Evolutionary conservation across 2,329 filamentous ascomycete genomes (phyloP).

Genomic region (Aureobasidium musti): DNA sequence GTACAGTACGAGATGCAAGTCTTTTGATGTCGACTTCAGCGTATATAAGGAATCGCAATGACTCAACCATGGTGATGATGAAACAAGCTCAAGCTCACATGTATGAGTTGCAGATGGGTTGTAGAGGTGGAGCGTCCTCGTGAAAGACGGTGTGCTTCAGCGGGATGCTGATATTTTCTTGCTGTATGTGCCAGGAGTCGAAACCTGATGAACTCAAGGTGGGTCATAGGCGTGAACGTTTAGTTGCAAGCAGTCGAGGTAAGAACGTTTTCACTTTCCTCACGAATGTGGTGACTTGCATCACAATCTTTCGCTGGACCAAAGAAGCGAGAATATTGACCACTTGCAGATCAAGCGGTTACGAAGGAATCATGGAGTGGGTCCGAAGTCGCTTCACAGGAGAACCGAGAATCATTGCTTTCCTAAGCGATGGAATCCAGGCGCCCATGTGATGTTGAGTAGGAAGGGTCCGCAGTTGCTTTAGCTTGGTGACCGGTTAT

Average conservation of each 20-base stretch:
- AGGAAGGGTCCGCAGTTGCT: conserved; percentile 1
- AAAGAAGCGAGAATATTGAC: too few relatives aligned
- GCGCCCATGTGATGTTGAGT: conserved; percentile 6
- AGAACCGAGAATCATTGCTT: neutral
- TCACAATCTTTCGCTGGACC: neutral
- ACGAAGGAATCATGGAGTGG: neutral
- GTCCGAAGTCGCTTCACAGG: neutral
- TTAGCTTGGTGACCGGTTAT: neutral
- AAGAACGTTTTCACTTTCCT: neutral
- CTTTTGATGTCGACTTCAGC: too few relatives aligned
- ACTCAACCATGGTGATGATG: too few relatives aligned
- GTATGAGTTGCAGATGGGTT: too few relatives aligned
- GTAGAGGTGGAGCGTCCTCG: too few relatives aligned
- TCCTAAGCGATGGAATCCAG: neutral
- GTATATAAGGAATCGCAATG: too few relatives aligned
- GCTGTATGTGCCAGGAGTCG: neutral
- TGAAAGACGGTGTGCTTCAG: too few relatives aligned
- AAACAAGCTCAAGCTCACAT: too few relatives aligned
- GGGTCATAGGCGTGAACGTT: neutral
- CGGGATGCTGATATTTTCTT: neutral
- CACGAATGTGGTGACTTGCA: neutral
- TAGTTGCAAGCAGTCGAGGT: neutral
- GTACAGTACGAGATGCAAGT: too few relatives aligned
- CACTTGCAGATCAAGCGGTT: neutral
- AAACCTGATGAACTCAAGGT: neutral